Evolutionary conservation across 1,284 basidiomycete genomes (phyloP).

Genomic region (Cronartium quercuum): DNA sequence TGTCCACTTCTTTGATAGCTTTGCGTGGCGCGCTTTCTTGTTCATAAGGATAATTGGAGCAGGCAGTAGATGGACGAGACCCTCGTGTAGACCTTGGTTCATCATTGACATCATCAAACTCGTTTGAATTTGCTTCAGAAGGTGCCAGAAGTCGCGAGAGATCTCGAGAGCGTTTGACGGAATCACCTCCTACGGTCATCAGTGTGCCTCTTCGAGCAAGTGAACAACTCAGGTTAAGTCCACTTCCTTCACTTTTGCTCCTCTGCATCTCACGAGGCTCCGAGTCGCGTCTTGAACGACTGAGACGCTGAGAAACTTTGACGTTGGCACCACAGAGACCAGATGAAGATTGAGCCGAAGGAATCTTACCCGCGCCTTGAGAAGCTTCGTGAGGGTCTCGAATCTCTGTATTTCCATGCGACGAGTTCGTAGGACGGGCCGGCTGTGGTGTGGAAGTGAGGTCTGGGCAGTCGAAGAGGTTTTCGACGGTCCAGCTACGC

Average conservation of each 20-base stretch:
- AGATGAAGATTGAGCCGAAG: not conserved
- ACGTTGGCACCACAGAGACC: not conserved
- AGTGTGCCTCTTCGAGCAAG: not conserved
- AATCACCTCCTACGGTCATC: not conserved
- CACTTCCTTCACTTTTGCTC: not conserved
- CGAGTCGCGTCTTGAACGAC: not conserved
- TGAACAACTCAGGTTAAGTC: not conserved
- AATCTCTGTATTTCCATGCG: not conserved
- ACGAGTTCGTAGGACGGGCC: not conserved
- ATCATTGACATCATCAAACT: not conserved
- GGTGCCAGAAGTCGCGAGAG: not conserved
- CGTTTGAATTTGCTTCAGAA: not conserved
- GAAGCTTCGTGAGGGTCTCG: not conserved
- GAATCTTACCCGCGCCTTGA: not conserved
- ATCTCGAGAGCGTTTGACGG: not conserved
- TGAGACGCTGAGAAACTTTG: not conserved
- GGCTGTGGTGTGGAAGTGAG: not conserved
- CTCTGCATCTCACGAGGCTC: not conserved
- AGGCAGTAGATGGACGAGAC: not conserved
- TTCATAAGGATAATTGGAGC: not conserved
- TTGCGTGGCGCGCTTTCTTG: not conserved
- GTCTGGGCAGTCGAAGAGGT: not conserved
- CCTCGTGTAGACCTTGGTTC: not conserved
- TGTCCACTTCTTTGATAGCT: not conserved
- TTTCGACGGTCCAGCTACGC: not conserved